These are phyloP conservation scores for Alternaria solani DNA, from an alignment of 2,329 filamentous ascomycete genomes.

Conservation along the genomic window DNA sequence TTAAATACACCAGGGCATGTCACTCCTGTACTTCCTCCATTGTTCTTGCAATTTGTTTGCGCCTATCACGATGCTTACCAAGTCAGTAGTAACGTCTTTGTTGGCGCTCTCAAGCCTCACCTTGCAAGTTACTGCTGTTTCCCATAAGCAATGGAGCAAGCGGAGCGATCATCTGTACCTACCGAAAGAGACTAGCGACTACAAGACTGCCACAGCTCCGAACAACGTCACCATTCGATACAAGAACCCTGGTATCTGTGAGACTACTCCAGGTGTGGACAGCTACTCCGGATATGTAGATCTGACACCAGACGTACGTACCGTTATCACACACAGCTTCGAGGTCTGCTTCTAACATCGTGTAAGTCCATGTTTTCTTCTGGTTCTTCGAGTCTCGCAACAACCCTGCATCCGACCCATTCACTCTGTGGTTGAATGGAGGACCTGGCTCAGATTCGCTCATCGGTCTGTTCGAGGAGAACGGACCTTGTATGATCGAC, in stretches of 20 bases:
- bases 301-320: conserved; percentile 36
- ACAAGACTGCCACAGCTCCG: conserved; percentile 57
- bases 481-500: conserved; percentile 31
- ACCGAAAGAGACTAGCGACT: conserved; percentile 52
- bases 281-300: conserved; percentile 57
- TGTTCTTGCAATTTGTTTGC: not conserved
- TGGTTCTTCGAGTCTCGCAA: conserved; percentile 63
- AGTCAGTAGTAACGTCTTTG: conserved; percentile 16
- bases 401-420: conserved; percentile 56
- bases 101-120: conserved; percentile 24
- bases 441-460: conserved; percentile 62
- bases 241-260: conserved; percentile 63
- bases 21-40: not conserved
- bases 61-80: conserved; percentile 21
- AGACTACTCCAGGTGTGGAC: conserved; percentile 62
- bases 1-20: conserved; percentile 27
- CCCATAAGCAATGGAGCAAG: conserved; percentile 32
- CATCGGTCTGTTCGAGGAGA: conserved; percentile 61
- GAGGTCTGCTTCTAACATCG: not conserved
- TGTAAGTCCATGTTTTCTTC: conserved; percentile 51
- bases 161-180: conserved; percentile 34
- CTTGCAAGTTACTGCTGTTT: conserved; percentile 25
- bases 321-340: not conserved
- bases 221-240: conserved; percentile 58
- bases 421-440: conserved; percentile 63